Conservation (phyloP, 116 monocot genomes). For the Iris pallida region DNA sequence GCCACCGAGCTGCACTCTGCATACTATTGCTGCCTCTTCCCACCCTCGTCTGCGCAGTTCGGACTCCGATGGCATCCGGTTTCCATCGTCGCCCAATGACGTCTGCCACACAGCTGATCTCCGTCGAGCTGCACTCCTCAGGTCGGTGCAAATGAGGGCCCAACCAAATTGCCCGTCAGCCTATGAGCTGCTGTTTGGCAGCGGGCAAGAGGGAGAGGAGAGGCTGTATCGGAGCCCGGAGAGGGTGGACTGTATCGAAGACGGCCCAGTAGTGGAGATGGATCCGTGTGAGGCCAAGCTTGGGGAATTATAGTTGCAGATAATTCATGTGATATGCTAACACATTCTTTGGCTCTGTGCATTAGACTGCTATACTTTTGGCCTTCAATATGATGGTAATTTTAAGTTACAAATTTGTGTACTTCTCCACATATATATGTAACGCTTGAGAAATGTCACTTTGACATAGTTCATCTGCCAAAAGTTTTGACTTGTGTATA, state of each 20-base stretch:
- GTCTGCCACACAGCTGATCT: slow-evolving; percentile 38
- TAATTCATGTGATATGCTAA: no score
- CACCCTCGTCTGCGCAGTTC: slow-evolving; percentile 28
- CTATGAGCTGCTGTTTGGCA: slow-evolving; percentile 8
- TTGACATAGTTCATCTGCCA: no score
- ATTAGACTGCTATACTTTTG: no score
- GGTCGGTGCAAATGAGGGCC: slow-evolving; percentile 48
- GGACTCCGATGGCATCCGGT: slow-evolving; percentile 30
- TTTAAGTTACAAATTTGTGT: no score
- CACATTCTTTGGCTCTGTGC: no score
- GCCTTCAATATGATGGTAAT: no score
- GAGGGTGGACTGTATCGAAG: slow-evolving; percentile 25
- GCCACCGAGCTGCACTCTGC: slow-evolving; percentile 13
- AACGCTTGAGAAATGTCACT: no score
- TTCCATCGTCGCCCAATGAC: slow-evolving; percentile 46
- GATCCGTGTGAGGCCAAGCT: no score
- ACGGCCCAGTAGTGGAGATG: slow-evolving; percentile 7
- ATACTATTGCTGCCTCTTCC: slow-evolving; percentile 22
- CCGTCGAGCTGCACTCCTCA: slow-evolving; percentile 32
- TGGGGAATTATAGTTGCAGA: no score
- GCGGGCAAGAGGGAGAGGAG: neutral
- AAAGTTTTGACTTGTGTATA: no score
- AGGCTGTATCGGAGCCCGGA: slow-evolving; percentile 22
- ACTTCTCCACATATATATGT: no score
- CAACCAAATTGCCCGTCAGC: slow-evolving; percentile 13